Evolutionary conservation across 1,284 basidiomycete genomes (phyloP), one percentile per base, ranked within the genome.

Genomic region (Ustilago sp.): DNA sequence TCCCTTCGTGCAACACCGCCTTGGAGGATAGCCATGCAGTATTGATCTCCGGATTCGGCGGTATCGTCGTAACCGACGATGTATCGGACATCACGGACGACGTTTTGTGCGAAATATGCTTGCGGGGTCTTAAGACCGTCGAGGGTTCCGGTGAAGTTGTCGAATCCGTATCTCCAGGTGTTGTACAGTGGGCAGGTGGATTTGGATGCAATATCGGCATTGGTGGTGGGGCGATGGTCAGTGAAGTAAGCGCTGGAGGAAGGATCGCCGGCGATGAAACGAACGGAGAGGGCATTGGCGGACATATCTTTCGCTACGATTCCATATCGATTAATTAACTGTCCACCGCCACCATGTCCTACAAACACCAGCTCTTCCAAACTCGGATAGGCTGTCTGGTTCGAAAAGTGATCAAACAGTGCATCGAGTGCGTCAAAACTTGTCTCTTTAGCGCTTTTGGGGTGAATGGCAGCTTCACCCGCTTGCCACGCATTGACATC

Each of bases 301-400:
- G 69, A 69, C 23, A 65, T 50, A 31, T 80, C 63, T 57, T 79
- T 77, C 4, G 83, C 81, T 5, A 85, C 75, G 41, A 79, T 72
- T 4, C 79, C 75, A 59, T 85, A 86, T 13, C 84, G 68, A 48
- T 81, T 79, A 53, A 83, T 80, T 12, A 85, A 60, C 39, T 86
- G 84, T 7, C 74, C 84, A 35, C 84, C 84, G n/a, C 84, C 84
- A 11, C 84, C 84, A 50, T 86, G 84, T 11, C 84, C 84, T 12
- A 85, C 80, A 45, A 84, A 68, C 9, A 81, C 82, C n/a, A 86
- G 57, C n/a, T 80, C 79, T 35, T 76, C 63, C 52, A 86, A 43
- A 13, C 28, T 45, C 0, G 83, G 83, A 55, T 80, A 86, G 23
- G 68, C 63, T 15, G 66, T 58, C 6, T 41, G 23, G 58, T 84